phyloP scores from a whole-genome alignment of 768 basidiomycete species.

The Dentipellis fragilis region DNA sequence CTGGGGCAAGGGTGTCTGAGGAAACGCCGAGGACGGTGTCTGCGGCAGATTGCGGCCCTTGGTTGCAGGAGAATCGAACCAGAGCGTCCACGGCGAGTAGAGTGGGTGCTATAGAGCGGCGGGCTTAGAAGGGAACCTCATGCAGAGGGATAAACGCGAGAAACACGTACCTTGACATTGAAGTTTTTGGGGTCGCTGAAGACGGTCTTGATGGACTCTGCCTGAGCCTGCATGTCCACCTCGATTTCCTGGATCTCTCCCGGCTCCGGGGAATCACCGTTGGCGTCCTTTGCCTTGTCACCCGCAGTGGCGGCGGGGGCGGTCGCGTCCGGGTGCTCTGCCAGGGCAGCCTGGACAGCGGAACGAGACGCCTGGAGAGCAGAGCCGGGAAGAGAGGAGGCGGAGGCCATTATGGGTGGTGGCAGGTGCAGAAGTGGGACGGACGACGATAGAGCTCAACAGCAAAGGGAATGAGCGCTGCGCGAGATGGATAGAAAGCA shows the following conservation, averaged over 20 bases:
- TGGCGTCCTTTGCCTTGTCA: constrained; percentile 25
- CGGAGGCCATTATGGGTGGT: constrained; percentile 21
- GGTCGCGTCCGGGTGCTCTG: constrained; percentile 35
- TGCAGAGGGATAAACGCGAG: background rate
- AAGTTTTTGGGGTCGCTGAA: constrained; percentile 90
- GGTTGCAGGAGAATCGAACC: constrained; percentile 93
- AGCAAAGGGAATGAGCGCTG: too few species aligned
- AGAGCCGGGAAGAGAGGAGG: constrained; percentile 47
- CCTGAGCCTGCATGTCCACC: constrained; percentile 74
- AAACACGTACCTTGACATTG: constrained; percentile 77
- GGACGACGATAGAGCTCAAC: too few species aligned
- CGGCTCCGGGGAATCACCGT: constrained; percentile 39
- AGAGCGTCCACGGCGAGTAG: constrained; percentile 92
- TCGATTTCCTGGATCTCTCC: constrained; percentile 87
- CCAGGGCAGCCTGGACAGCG: constrained; percentile 65
- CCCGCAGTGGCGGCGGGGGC: constrained; percentile 15
- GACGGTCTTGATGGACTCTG: constrained; percentile 80
- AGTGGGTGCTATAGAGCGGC: constrained; percentile 65
- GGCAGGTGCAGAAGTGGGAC: background rate
- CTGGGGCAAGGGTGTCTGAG: constrained; percentile 61
- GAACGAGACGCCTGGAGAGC: constrained; percentile 74
- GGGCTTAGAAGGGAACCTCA: background rate
- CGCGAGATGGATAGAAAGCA: background rate
- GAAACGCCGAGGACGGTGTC: constrained; percentile 70
- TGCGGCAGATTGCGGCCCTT: constrained; percentile 86